A percentile compares a stretch with the other conserved stretches of the same genome.
Conservation (phyloP, 495 filamentous ascomycete genomes). For the Friedmanniomyces endolithicus region DNA sequence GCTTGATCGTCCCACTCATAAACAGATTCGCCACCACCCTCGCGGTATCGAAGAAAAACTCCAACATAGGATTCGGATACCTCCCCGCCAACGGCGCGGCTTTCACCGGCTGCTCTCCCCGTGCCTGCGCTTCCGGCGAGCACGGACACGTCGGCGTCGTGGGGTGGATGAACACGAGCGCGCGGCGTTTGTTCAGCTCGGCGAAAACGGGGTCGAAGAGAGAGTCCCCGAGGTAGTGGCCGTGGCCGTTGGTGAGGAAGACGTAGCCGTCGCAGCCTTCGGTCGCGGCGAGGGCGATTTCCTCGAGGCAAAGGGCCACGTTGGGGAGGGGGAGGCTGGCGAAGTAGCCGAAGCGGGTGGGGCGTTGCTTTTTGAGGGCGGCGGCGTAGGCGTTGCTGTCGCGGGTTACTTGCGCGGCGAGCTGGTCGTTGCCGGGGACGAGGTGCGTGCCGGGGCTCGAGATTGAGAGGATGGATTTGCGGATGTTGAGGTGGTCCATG, state of each 20-base stretch:
- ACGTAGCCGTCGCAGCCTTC: conserved; percentile 38
- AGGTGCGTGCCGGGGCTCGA: conserved; percentile 40
- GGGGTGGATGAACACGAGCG: conserved; percentile 42
- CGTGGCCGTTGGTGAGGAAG: conserved; percentile 37
- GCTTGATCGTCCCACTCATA: conserved; percentile 34
- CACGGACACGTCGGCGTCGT: conserved; percentile 28
- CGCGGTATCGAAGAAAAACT: conserved; percentile 46
- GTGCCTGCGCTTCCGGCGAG: conserved; percentile 14
- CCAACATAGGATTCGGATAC: conserved; percentile 39
- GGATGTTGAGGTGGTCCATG: conserved; percentile 37
- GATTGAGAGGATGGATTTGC: conserved; percentile 41
- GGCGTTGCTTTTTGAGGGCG: conserved; percentile 28
- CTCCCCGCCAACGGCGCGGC: conserved; percentile 19
- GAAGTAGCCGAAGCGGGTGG: conserved; percentile 36
- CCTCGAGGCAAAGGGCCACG: conserved; percentile 31
- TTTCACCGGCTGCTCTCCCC: conserved; percentile 1
- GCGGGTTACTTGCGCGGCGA: conserved; percentile 27
- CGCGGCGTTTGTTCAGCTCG: conserved; percentile 24
- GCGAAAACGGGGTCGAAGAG: conserved; percentile 33
- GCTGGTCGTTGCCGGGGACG: conserved; percentile 26
- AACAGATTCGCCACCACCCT: conserved; percentile 40
- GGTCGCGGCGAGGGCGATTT: conserved; percentile 34
- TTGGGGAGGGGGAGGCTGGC: conserved; percentile 41
- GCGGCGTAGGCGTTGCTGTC: conserved; percentile 34
- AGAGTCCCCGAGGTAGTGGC: conserved; percentile 40